These are phyloP conservation scores for Lachnellula occidentalis DNA, from an alignment of 2,329 filamentous ascomycete genomes.

Conservation along the genomic window DNA sequence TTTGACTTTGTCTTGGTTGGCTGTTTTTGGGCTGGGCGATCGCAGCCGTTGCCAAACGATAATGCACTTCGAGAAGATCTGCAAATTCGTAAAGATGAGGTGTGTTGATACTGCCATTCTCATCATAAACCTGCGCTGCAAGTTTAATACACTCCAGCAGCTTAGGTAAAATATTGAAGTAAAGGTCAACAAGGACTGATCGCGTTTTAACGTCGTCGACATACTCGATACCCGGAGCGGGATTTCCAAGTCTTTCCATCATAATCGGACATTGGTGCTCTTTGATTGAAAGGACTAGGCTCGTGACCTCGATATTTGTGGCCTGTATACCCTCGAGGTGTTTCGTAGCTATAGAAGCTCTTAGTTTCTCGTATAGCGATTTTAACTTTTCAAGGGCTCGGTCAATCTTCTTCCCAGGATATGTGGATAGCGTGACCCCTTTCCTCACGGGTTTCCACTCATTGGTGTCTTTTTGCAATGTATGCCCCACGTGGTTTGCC, in stretches of 20 bases:
- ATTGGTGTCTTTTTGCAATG: background rate
- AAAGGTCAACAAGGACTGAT: conserved; percentile 5
- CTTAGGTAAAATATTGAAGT: conserved; percentile 6
- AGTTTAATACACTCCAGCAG: conserved; percentile 5
- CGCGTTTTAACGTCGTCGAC: background rate
- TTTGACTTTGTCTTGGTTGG: background rate
- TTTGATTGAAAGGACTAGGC: background rate
- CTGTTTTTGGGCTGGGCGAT: background rate
- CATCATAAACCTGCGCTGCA: conserved; percentile 1
- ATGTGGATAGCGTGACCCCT: background rate
- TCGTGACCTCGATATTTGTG: background rate
- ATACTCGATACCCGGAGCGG: background rate
- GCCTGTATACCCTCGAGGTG: background rate
- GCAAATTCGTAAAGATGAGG: background rate
- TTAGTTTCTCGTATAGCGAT: background rate
- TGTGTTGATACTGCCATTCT: background rate
- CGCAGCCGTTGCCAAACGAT: conserved; percentile 2
- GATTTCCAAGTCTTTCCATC: background rate
- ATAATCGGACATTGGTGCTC: background rate
- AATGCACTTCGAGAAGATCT: background rate
- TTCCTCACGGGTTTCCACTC: background rate
- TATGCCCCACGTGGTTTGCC: conserved; percentile 5
- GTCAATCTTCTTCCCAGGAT: background rate
- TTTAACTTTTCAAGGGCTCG: background rate
- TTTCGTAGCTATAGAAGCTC: background rate